Evolutionary conservation across 805 yeast genomes (phyloP).

Genomic region (Suhomyces kilbournensis): DNA sequence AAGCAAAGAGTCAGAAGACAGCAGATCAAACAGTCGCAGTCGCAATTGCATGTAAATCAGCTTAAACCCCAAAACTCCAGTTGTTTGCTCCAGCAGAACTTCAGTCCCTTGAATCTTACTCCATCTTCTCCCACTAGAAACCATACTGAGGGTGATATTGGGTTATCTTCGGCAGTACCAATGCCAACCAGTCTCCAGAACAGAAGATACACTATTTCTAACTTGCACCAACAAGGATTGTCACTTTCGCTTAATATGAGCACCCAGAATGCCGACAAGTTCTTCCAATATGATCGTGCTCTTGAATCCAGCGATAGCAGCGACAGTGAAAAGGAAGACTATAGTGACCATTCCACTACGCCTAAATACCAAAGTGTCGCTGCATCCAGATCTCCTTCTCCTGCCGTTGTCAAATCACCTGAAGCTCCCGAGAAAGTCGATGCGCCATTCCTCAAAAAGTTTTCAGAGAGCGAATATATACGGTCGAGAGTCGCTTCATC

Average conservation of each 20-base stretch:
- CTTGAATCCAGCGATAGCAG: conserved; percentile 24
- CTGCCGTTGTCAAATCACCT: neutral
- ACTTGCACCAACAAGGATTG: conserved; percentile 68
- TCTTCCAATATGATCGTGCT: conserved; percentile 23
- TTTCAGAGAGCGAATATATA: neutral
- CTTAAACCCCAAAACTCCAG: neutral
- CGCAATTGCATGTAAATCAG: conserved; percentile 1
- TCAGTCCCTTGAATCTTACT: conserved; percentile 25
- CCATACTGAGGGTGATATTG: neutral
- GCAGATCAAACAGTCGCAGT: conserved; percentile 3
- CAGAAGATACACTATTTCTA: conserved; percentile 53
- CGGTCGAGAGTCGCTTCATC: conserved; percentile 9
- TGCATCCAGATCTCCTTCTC: neutral
- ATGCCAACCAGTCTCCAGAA: conserved; percentile 20
- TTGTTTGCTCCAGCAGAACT: conserved; percentile 5
- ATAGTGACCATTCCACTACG: neutral
- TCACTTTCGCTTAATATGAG: conserved; percentile 72
- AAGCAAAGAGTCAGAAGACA: conserved; percentile 18
- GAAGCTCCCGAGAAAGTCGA: neutral
- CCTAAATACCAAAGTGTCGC: conserved; percentile 2
- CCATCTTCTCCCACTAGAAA: conserved; percentile 15
- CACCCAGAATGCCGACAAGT: conserved; percentile 38
- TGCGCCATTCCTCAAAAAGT: neutral
- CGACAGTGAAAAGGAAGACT: conserved; percentile 19
- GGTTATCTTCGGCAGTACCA: conserved; percentile 7